phyloP scores from a whole-genome alignment of 129 eudicot species.

The Escallonia rubra region DNA sequence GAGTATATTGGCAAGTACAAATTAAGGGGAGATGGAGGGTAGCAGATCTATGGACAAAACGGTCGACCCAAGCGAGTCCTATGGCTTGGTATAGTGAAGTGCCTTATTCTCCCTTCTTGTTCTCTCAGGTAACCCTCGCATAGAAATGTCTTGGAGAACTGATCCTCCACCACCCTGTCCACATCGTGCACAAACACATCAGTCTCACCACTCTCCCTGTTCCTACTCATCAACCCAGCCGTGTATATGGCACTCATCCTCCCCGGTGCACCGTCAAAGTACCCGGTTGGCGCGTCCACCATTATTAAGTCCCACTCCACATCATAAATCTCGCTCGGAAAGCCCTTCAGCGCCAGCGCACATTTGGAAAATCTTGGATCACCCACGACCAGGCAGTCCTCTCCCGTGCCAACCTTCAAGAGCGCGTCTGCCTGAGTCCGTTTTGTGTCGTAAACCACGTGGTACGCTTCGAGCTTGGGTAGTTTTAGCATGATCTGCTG shows the following conservation, averaged over 20 bases:
- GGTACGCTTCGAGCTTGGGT: slow-evolving; percentile 76
- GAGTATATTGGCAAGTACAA: no score
- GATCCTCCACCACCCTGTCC: slow-evolving; percentile 83
- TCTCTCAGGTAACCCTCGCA: slow-evolving; percentile 85
- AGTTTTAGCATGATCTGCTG: slow-evolving; percentile 61
- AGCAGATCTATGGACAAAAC: slow-evolving; percentile 51
- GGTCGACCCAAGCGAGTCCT: slow-evolving; percentile 57
- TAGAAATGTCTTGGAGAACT: slow-evolving; percentile 66
- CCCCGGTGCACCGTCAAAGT: slow-evolving; percentile 85
- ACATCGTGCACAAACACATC: slow-evolving; percentile 96
- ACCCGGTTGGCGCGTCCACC: slow-evolving; percentile 98
- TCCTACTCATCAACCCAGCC: slow-evolving; percentile 88
- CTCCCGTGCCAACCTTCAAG: slow-evolving; percentile 56
- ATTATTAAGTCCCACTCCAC: slow-evolving; percentile 79
- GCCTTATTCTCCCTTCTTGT: slow-evolving; percentile 88
- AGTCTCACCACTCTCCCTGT: slow-evolving; percentile 58
- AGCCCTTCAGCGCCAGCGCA: slow-evolving; percentile 59
- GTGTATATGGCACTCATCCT: slow-evolving; percentile 88
- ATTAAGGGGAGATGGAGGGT: no score
- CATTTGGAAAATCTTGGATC: slow-evolving; percentile 65
- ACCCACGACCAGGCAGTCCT: slow-evolving; percentile 53
- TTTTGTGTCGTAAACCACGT: slow-evolving; percentile 64
- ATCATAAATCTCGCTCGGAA: slow-evolving; percentile 70
- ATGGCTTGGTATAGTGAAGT: slow-evolving; percentile 77
- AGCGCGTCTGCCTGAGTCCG: slow-evolving; percentile 62